These are phyloP conservation scores for Kitagawia praeruptora DNA, from an alignment of 129 eudicot species.

Conservation along the genomic window DNA sequence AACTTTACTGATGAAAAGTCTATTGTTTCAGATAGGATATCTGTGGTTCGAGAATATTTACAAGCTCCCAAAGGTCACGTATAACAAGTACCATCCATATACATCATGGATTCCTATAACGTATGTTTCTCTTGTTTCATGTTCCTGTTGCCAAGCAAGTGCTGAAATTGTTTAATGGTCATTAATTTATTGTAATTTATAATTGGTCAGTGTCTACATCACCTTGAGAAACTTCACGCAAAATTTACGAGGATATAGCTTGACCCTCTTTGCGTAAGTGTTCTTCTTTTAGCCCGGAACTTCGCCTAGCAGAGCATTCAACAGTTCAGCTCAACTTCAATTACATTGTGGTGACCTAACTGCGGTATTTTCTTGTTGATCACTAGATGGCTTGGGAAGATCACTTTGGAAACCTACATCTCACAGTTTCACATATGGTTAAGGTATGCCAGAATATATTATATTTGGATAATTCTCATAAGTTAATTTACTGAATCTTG, in stretches of 20 bases:
- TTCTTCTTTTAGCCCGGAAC: neutral
- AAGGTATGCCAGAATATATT: conserved; percentile 39
- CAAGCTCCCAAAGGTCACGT: conserved; percentile 81
- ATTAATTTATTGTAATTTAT: neutral
- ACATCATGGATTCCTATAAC: conserved; percentile 96
- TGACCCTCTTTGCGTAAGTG: conserved; percentile 89
- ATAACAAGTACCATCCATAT: conserved; percentile 87
- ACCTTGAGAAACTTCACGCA: conserved; percentile 77
- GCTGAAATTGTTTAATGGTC: conserved; percentile 13
- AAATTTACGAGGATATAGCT: conserved; percentile 51
- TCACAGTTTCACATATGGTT: conserved; percentile 91
- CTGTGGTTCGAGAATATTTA: conserved; percentile 74
- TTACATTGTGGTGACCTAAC: neutral
- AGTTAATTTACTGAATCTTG: neutral
- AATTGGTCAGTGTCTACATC: conserved; percentile 65
- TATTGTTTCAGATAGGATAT: conserved; percentile 62
- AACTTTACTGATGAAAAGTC: neutral
- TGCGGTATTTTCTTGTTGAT: neutral
- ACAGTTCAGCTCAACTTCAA: neutral
- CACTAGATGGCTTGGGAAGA: conserved; percentile 79
- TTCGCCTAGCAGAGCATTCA: neutral
- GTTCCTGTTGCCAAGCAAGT: neutral
- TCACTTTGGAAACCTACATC: conserved; percentile 87
- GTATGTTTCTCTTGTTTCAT: conserved; percentile 29
- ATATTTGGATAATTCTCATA: neutral